Evolutionary conservation across 768 basidiomycete species (phyloP).

Genomic region (Tephrocybe sp.): DNA sequence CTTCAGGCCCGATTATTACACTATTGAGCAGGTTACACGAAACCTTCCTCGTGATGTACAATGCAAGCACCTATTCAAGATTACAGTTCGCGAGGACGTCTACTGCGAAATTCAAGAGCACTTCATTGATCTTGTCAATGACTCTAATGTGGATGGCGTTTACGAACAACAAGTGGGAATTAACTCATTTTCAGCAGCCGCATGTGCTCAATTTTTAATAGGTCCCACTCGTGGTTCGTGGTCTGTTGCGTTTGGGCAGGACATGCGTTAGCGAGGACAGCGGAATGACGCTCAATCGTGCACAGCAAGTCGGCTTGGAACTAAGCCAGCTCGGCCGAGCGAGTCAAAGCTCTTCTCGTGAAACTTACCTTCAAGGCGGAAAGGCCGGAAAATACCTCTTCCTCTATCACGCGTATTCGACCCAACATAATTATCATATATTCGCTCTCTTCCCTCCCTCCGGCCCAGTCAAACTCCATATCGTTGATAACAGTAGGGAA

Average conservation of each 20-base stretch:
- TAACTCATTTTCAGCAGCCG: neutral
- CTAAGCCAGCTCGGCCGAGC: conserved; percentile 75
- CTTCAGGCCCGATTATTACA: conserved; percentile 69
- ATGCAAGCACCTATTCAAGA: conserved; percentile 76
- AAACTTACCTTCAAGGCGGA: conserved; percentile 74
- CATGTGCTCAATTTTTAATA: conserved; percentile 24
- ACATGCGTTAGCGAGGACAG: conserved; percentile 68
- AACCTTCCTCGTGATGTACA: conserved; percentile 78
- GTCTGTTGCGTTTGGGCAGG: conserved; percentile 79
- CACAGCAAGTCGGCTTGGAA: conserved; percentile 80
- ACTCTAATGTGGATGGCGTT: conserved; percentile 92
- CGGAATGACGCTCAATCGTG: conserved; percentile 74
- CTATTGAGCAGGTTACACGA: conserved; percentile 67
- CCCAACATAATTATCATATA: conserved; percentile 73
- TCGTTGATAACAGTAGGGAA: conserved; percentile 81
- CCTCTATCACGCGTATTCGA: conserved; percentile 82
- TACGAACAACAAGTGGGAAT: conserved; percentile 82
- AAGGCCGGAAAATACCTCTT: conserved; percentile 73
- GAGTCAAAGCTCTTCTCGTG: conserved; percentile 51
- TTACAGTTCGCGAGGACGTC: conserved; percentile 78
- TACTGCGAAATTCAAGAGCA: conserved; percentile 86
- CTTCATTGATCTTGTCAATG: conserved; percentile 89
- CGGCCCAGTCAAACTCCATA: conserved; percentile 70
- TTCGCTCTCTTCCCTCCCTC: conserved; percentile 83
- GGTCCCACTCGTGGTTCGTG: conserved; percentile 83